Evolutionary conservation across 257 asterid species (phyloP).

Genomic region (Fraxinus americana): DNA sequence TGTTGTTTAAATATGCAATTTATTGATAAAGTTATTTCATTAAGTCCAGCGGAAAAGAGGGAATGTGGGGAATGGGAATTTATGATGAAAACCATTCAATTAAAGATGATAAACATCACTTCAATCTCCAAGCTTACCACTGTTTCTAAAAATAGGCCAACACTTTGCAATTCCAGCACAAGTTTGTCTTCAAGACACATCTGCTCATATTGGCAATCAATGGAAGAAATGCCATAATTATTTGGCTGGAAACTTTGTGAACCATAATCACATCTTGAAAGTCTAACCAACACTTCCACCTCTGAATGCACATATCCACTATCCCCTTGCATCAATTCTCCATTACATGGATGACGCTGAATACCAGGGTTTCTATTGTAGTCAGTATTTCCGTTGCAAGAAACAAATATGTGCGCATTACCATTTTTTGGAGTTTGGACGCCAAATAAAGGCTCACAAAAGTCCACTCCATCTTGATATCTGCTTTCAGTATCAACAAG

Average conservation of each 20-base stretch:
- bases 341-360: conserved; percentile 40
- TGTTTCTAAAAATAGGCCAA: conserved; percentile 71
- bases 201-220: conserved; percentile 69
- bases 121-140: conserved; percentile 63
- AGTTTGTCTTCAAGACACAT: conserved; percentile 73
- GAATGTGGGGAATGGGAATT: conserved; percentile 6
- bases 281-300: conserved; percentile 66
- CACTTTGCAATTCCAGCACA: conserved; percentile 74
- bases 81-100: conserved; percentile 16
- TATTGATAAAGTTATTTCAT: conserved; percentile 13
- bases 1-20: conserved; percentile 18
- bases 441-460: conserved; percentile 53
- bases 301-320: conserved; percentile 60
- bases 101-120: conserved; percentile 11
- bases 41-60: conserved; percentile 10
- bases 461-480: conserved; percentile 46
- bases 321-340: conserved; percentile 53
- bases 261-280: conserved; percentile 54
- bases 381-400: conserved; percentile 58
- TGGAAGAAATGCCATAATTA: conserved; percentile 43
- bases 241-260: conserved; percentile 43
- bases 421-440: conserved; percentile 60
- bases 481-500: conserved; percentile 44
- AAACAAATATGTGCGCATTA: conserved; percentile 39
- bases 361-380: conserved; percentile 34